Conservation (phyloP, 2,329 filamentous ascomycete species). For the Epichloe uncinata region DNA sequence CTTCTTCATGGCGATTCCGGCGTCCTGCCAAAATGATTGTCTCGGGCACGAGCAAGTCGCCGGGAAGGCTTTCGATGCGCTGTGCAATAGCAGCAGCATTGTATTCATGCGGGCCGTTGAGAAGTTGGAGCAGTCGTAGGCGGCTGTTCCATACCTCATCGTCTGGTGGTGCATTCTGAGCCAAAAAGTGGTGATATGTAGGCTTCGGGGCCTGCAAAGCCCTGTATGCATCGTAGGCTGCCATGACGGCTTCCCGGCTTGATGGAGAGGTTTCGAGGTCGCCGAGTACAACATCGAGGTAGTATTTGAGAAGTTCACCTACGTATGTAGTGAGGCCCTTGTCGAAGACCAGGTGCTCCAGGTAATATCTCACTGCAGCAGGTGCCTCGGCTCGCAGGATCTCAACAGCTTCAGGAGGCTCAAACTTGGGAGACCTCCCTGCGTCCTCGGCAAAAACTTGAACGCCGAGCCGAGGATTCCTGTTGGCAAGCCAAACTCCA, state of each 20-base stretch:
- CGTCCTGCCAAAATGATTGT: conserved; percentile 88
- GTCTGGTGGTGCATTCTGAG: conserved; percentile 60
- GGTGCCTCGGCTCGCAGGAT: conserved; percentile 72
- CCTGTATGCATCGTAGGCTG: conserved; percentile 81
- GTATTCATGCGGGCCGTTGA: conserved; percentile 74
- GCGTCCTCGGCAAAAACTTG: conserved; percentile 86
- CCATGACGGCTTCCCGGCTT: conserved; percentile 56
- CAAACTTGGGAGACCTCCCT: conserved; percentile 61
- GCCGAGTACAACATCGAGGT: conserved; percentile 75
- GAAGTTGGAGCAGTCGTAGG: conserved; percentile 78
- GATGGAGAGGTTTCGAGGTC: conserved; percentile 55
- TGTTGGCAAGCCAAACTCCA: conserved; percentile 79
- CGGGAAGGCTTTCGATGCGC: conserved; percentile 53
- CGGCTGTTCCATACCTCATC: conserved; percentile 82
- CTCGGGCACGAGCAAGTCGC: conserved; percentile 71
- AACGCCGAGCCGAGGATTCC: conserved; percentile 79
- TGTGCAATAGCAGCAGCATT: conserved; percentile 59
- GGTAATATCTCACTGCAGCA: conserved; percentile 79
- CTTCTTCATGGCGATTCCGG: conserved; percentile 70
- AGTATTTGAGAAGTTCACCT: conserved; percentile 84
- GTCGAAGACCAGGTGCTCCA: conserved; percentile 87
- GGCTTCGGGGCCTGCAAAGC: conserved; percentile 80
- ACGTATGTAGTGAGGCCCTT: conserved; percentile 75
- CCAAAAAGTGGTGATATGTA: conserved; percentile 84
- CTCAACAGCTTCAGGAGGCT: conserved; percentile 62